These are phyloP conservation scores for Saccharomycopsis hybrid DNA, from an alignment of 1,139 yeast genomes.

Conservation along the genomic window DNA sequence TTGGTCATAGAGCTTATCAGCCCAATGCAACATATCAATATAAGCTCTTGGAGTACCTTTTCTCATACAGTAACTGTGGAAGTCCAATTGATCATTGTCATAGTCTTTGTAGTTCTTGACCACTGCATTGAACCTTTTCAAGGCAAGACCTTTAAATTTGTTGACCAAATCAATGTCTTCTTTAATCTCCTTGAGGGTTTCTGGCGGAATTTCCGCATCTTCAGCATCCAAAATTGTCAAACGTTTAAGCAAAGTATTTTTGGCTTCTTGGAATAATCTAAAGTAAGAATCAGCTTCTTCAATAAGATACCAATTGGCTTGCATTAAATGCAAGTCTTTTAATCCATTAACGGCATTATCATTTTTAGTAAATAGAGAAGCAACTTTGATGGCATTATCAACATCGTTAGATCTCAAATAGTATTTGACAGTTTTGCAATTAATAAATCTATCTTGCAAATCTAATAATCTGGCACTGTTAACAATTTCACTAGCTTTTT, in stretches of 20 bases:
- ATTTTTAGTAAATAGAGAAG: slow-evolving; percentile 77
- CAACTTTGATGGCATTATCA: slow-evolving; percentile 67
- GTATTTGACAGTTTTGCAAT: slow-evolving; percentile 83
- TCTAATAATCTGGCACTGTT: slow-evolving; percentile 71
- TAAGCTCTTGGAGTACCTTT: slow-evolving; percentile 88
- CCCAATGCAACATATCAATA: slow-evolving; percentile 73
- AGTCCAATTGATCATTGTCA: slow-evolving; percentile 82
- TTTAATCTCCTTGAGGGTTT: slow-evolving; percentile 22
- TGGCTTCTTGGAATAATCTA: slow-evolving; percentile 32
- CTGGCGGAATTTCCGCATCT: slow-evolving; percentile 22
- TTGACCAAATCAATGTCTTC: slow-evolving; percentile 34
- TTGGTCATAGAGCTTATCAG: slow-evolving; percentile 59
- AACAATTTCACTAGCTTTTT: slow-evolving; percentile 59
- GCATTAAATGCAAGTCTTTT: slow-evolving; percentile 82
- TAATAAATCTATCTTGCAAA: slow-evolving; percentile 85
- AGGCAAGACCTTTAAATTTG: slow-evolving; percentile 59
- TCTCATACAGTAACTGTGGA: slow-evolving; percentile 88
- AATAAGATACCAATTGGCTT: slow-evolving; percentile 81
- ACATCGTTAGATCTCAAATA: slow-evolving; percentile 71
- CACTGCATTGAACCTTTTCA: slow-evolving; percentile 71
- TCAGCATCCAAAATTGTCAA: slow-evolving; percentile 18
- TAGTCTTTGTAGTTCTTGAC: slow-evolving; percentile 64
- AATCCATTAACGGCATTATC: slow-evolving; percentile 77
- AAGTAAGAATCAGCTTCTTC: slow-evolving; percentile 82
- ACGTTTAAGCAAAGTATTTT: slow-evolving; percentile 8